Conservation (phyloP, 257 asterid species). For the Echites panduratus region DNA sequence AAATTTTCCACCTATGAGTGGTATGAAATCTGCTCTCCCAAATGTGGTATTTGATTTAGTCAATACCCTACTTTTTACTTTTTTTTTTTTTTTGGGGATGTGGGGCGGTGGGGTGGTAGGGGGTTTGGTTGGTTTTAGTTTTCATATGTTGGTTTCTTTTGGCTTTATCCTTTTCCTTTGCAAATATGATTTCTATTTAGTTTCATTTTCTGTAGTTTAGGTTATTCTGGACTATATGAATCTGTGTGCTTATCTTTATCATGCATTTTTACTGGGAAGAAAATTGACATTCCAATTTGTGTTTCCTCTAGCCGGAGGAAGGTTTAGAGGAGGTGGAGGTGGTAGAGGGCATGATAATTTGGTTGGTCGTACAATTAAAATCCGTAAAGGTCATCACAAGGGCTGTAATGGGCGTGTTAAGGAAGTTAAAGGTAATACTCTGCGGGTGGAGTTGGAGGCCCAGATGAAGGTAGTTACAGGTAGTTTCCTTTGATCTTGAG, state of each 20-base stretch:
- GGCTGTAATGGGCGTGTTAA: slow-evolving; percentile 93
- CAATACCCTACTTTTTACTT: too few relatives aligned
- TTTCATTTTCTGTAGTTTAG: neutral
- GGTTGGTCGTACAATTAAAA: slow-evolving; percentile 60
- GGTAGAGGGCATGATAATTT: slow-evolving; percentile 89
- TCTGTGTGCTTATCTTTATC: neutral
- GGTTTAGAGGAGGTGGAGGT: slow-evolving; percentile 44
- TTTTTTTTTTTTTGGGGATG: too few relatives aligned
- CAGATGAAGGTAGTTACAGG: slow-evolving; percentile 94
- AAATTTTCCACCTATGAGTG: slow-evolving; percentile 56
- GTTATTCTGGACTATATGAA: neutral
- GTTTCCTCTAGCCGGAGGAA: slow-evolving; percentile 55
- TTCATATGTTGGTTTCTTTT: neutral
- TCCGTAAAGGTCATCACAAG: slow-evolving; percentile 78
- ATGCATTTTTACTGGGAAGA: neutral
- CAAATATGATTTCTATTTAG: neutral
- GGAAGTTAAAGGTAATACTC: slow-evolving; percentile 70
- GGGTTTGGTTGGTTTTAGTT: neutral
- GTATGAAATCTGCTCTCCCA: slow-evolving; percentile 37
- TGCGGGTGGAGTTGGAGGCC: slow-evolving; percentile 89
- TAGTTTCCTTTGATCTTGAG: slow-evolving; percentile 26
- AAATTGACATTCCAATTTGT: neutral
- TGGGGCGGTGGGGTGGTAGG: too few relatives aligned
- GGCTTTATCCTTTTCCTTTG: too few relatives aligned
- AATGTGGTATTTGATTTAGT: too few relatives aligned